Conservation (phyloP, 1,139 yeast species). For the Yamadazyma membranifaciens region DNA sequence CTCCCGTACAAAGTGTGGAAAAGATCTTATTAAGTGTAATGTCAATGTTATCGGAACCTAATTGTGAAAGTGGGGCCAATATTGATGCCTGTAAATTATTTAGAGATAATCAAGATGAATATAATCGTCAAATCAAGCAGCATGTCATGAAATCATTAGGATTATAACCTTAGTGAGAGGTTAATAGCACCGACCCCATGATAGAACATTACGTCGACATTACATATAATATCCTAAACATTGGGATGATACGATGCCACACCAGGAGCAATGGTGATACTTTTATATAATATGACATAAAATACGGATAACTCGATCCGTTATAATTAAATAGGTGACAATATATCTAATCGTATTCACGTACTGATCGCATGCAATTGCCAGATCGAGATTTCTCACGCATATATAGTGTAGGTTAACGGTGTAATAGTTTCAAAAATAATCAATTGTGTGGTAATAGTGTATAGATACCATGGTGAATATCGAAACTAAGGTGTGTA, state of each 20-base stretch:
- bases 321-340: not conserved
- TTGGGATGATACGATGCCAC: too few species aligned
- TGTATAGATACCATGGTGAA: not conserved
- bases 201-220: too few species aligned
- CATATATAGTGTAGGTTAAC: too few species aligned
- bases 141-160: slow-evolving; percentile 72
- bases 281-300: too few species aligned
- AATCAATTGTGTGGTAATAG: too few species aligned
- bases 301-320: not conserved
- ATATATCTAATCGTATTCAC: not conserved
- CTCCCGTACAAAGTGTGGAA: slow-evolving; percentile 95
- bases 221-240: not conserved
- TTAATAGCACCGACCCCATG: too few species aligned
- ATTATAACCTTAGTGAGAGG: too few species aligned
- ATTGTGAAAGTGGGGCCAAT: slow-evolving; percentile 94
- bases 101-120: slow-evolving; percentile 78
- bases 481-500: slow-evolving; percentile 17
- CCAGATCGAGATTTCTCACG: not conserved
- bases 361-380: not conserved
- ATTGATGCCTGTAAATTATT: slow-evolving; percentile 95
- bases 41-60: slow-evolving; percentile 97
- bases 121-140: slow-evolving; percentile 58
- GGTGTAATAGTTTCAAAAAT: too few species aligned
- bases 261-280: too few species aligned
- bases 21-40: slow-evolving; percentile 88